Percentiles rank a stretch among this genome's conserved stretches.
Conservation (phyloP, 1,284 basidiomycete genomes). For the Austropuccinia psidii region DNA sequence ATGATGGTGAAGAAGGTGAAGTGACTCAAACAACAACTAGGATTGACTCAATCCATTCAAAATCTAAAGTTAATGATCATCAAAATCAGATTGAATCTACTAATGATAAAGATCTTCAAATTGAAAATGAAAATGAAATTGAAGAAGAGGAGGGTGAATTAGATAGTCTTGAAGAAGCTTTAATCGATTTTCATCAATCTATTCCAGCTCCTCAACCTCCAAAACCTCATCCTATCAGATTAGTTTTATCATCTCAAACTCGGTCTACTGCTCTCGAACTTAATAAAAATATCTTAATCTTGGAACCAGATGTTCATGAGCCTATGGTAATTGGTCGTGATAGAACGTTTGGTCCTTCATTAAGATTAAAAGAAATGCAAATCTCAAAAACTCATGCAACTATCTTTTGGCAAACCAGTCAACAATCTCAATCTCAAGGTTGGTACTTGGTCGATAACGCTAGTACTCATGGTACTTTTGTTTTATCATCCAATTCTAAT, state of each 20-base stretch:
- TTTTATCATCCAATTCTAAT: neutral
- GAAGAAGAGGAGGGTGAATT: conserved; percentile 10
- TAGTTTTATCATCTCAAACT: neutral
- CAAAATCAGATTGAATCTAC: too few relatives aligned
- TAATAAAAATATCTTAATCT: neutral
- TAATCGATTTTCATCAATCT: conserved; percentile 2
- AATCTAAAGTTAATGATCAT: neutral
- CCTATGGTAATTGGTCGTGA: conserved; percentile 18
- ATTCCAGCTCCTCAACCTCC: conserved; percentile 7
- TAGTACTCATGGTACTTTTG: conserved; percentile 26
- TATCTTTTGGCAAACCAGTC: neutral
- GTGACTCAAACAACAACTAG: neutral
- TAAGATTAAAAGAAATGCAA: conserved; percentile 34
- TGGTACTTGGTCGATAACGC: conserved; percentile 30
- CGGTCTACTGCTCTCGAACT: neutral
- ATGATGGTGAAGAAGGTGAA: conserved; percentile 9
- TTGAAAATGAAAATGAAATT: neutral
- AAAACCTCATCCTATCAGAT: neutral
- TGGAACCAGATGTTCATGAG: conserved; percentile 11
- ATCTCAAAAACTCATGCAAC: conserved; percentile 29
- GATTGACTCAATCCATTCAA: neutral
- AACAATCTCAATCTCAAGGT: neutral
- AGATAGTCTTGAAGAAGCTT: neutral
- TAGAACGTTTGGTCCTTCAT: conserved; percentile 9
- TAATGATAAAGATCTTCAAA: too few relatives aligned